phyloP scores from a whole-genome alignment of 768 basidiomycete genomes.

The Paxillus rubicundulus region DNA sequence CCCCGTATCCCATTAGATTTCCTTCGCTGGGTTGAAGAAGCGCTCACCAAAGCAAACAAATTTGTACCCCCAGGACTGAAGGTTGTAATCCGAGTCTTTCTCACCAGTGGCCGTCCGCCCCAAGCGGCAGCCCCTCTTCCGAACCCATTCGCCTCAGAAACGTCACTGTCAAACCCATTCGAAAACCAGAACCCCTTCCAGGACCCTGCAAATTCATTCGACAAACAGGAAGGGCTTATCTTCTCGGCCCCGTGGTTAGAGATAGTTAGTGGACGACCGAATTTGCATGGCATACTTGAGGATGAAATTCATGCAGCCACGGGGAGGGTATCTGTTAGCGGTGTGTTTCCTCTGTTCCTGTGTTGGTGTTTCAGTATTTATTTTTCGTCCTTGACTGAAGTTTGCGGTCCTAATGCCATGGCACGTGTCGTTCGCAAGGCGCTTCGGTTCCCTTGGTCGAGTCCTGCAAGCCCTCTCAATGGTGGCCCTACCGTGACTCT shows the following conservation, averaged over 20 bases:
- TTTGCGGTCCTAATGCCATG: conserved; percentile 44
- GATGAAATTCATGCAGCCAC: conserved; percentile 32
- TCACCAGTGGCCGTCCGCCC: conserved; percentile 2
- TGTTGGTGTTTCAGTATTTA: background rate
- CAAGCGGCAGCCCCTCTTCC: background rate
- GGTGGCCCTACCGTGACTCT: conserved; percentile 35
- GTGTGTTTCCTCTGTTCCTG: conserved; percentile 24
- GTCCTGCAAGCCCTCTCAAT: conserved; percentile 22
- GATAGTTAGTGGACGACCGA: conserved; percentile 38
- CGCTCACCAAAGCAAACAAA: conserved; percentile 12
- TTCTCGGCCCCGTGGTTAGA: conserved; percentile 16
- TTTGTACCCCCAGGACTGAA: conserved; percentile 14
- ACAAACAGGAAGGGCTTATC: background rate
- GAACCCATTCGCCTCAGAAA: conserved; percentile 3
- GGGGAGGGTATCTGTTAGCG: conserved; percentile 43
- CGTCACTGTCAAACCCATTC: background rate
- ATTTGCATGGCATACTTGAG: conserved; percentile 34
- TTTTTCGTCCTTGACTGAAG: conserved; percentile 20
- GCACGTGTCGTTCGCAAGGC: conserved; percentile 35
- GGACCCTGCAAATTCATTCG: background rate
- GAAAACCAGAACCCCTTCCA: background rate
- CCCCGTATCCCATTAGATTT: conserved; percentile 5
- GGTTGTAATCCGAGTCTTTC: conserved; percentile 17
- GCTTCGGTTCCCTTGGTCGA: conserved; percentile 33
- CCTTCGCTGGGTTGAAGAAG: conserved; percentile 11